Base-by-base conservation (phyloP, 495 filamentous ascomycete genomes). In the Daldinia loculata region DNA sequence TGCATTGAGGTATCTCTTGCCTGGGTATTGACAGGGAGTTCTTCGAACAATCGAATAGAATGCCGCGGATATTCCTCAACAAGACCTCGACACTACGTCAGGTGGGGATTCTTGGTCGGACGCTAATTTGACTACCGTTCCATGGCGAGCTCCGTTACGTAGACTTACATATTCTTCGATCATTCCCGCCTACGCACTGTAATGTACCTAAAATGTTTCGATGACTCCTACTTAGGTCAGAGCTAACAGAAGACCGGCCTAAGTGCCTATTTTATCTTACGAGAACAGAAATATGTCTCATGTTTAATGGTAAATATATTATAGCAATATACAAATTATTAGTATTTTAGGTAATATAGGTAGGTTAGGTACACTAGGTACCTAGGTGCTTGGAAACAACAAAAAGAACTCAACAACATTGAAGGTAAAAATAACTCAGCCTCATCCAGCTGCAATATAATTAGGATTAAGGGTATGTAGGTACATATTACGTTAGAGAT, bases 351-450 rank as follows among this genome's bases (percentile, higher is more conserved):
- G 11, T 43, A 41, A 59, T 19, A 30, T 58, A 58, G 24, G 27
- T 29, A 29, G 2, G 27, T n/a, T n/a, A n/a, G n/a, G n/a, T n/a
- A n/a, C n/a, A n/a, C n/a, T 29, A 29, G 5, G 27, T 30, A 8
- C 45, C 12, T 17, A 30, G 14, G 2, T 17, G 2, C 4, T 52
- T 52, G 6, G 7, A 17, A 61, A 17, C 4, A 52, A 63, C 55
- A 38, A 24, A 63, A 61, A 56, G 9, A 29, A 2, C 63, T 66
- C 63, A 71, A 71, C 32, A 51, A 26, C 24, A 1, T 26, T 26
- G 24, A 26, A 52, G 51, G 56, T 63, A n/a, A 63, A 67, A 71
- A 71, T 67, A 67, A 56, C 69, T 71, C 69, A 67, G 69, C 69
- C 69, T 71, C 60, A 67, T 48, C 59, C 63, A 67, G 59, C 69